A percentile compares a stretch with the other conserved stretches of the same genome.
Conservation (phyloP, 1,284 basidiomycete genomes). For the Veloporphyrellus conicus region DNA sequence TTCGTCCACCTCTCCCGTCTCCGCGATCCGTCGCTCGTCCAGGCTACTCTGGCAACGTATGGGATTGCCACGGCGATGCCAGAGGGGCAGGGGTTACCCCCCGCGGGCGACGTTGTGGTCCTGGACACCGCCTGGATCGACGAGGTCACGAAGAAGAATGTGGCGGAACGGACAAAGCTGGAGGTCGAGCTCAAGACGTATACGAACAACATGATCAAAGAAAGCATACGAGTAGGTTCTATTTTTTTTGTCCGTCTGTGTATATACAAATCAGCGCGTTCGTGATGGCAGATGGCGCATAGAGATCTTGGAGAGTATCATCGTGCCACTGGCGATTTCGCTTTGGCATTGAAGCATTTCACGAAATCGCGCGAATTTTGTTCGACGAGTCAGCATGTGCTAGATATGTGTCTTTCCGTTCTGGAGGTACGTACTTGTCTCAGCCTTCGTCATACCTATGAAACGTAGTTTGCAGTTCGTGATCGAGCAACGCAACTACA, state of each 20-base stretch:
- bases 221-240: conserved; percentile 77
- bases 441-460: no score
- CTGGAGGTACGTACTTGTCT: conserved; percentile 73
- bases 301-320: conserved; percentile 78
- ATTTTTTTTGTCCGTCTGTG: background rate
- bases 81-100: conserved; percentile 43
- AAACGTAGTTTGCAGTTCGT: conserved; percentile 65
- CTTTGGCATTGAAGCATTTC: conserved; percentile 69
- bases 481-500: conserved; percentile 78
- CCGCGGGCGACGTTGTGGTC: conserved; percentile 43
- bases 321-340: conserved; percentile 64
- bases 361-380: conserved; percentile 85
- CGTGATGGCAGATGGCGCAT: conserved; percentile 59
- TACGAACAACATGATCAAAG: conserved; percentile 88
- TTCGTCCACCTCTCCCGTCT: conserved; percentile 57
- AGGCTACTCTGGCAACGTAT: conserved; percentile 52
- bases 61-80: conserved; percentile 44
- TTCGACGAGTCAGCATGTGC: conserved; percentile 76
- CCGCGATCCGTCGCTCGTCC: conserved; percentile 59
- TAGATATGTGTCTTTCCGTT: conserved; percentile 81
- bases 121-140: conserved; percentile 66
- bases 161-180: conserved; percentile 65
- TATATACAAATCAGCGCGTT: background rate
- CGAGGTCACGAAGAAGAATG: conserved; percentile 54
- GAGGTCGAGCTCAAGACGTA: conserved; percentile 89